Base-by-base conservation (phyloP, 306 rosid species). In the Coriaria nepalensis region DNA sequence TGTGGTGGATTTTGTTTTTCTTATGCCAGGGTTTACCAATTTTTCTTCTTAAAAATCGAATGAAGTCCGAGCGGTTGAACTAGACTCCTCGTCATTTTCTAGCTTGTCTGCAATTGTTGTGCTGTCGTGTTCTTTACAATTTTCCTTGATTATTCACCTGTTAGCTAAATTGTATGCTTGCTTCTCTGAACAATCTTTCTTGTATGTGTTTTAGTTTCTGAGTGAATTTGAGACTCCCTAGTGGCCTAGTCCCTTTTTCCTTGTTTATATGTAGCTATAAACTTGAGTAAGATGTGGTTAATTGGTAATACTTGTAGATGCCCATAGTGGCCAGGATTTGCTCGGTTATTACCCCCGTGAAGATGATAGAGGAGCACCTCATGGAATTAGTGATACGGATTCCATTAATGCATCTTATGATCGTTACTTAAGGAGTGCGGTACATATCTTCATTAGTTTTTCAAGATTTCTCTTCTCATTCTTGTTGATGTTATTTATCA, bases 381-480 rank as follows among this genome's bases (percentile, higher is more conserved):
- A 67, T 33, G 87, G 72, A 62, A 58, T 81, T 43, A 81, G 94
- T 66, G 93, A 83, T 57, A 77, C 94, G 0, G 97, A 84, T 61
- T 78, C 97, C 65, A 86, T 88, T 50, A 86, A 79, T 50, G 97
- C 93, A n/a, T 84, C 97, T 45, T 88, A 88, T 68, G 97, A 88
- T 53, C 93, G 82, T 59, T 88, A 88, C 59, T 80, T 84, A 50
- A 95, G 81, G 54, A 76, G 67, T 70, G 75, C 82, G 90, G 97
- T 88, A 84, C 44, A 41, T 46, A 52, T n/a, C 53, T 76, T 33
- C 47, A 47, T 58, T 53, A 49, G 37, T 33, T 43, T 64, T 47
- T 65, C 57, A 51, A 20, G 51, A 47, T 60, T 20, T 51, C 8
- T 34, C 35, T 55, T 48, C 7, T 2, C 12, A 46, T 36, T 49